These are phyloP conservation scores for Aspergillaceae sp. DNA, from an alignment of 2,329 filamentous ascomycete genomes.

Conservation along the genomic window DNA sequence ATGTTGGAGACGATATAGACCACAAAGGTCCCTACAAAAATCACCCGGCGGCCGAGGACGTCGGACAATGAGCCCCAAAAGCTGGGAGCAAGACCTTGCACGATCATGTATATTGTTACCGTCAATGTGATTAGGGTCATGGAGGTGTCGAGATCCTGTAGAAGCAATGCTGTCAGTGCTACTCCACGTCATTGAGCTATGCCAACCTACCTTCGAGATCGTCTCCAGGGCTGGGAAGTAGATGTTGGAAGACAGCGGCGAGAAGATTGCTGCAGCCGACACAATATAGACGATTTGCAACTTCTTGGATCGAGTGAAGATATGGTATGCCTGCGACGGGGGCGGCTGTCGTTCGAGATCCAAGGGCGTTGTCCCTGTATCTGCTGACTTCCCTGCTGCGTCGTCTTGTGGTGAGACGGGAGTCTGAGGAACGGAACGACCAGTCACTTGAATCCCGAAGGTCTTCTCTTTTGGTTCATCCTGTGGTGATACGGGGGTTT, in stretches of 20 bases:
- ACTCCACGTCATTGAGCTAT: background rate
- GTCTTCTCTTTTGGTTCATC: too few relatives aligned
- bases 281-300: conserved; percentile 33
- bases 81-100: conserved; percentile 44
- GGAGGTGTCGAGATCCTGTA: conserved; percentile 17
- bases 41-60: conserved; percentile 36
- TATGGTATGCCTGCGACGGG: conserved; percentile 18
- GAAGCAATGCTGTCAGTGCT: background rate
- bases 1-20: conserved; percentile 44
- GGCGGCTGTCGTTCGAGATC: conserved; percentile 12
- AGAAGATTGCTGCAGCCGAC: conserved; percentile 35
- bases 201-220: conserved; percentile 14
- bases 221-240: conserved; percentile 37
- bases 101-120: conserved; percentile 40
- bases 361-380: conserved; percentile 5
- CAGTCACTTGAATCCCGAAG: too few relatives aligned
- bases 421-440: background rate
- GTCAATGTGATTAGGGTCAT: conserved; percentile 26
- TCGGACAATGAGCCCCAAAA: conserved; percentile 45
- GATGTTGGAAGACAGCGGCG: conserved; percentile 38
- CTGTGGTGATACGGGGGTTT: too few relatives aligned
- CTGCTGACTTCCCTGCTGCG: background rate
- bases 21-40: conserved; percentile 40
- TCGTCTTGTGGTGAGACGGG: background rate
- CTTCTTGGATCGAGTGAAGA: conserved; percentile 28